Conservation (phyloP, 768 basidiomycete species). For the Collybia sordida region DNA sequence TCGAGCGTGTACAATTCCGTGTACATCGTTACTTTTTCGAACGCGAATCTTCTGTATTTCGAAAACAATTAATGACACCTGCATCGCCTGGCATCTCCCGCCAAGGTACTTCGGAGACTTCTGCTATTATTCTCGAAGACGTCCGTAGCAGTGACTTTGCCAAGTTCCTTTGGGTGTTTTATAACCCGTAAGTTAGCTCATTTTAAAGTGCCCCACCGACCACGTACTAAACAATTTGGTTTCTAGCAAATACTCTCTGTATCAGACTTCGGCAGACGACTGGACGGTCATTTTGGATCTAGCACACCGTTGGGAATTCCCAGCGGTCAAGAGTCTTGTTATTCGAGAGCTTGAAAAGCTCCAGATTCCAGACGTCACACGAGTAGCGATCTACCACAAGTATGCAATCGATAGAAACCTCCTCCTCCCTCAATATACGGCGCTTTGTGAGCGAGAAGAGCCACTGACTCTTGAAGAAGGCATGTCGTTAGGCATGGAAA, state of each 20-base stretch:
- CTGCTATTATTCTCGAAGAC: constrained; percentile 44
- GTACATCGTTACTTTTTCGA: constrained; percentile 58
- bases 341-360: constrained; percentile 57
- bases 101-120: constrained; percentile 34
- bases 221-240: not conserved
- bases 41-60: constrained; percentile 47
- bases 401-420: constrained; percentile 46
- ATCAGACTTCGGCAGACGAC: constrained; percentile 44
- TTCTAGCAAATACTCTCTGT: constrained; percentile 58
- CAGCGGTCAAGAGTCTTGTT: constrained; percentile 54
- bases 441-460: constrained; percentile 49
- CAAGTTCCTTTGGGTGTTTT: constrained; percentile 56
- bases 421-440: constrained; percentile 54
- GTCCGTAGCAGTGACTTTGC: constrained; percentile 39
- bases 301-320: constrained; percentile 56
- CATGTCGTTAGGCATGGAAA: constrained; percentile 51
- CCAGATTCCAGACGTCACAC: constrained; percentile 44
- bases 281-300: constrained; percentile 64
- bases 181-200: constrained; percentile 43
- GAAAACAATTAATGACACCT: constrained; percentile 28
- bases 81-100: constrained; percentile 28
- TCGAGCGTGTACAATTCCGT: constrained; percentile 50
- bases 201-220: not conserved
- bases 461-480: constrained; percentile 58
- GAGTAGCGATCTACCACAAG: constrained; percentile 55